Evolutionary conservation across 176 grass and related monocot species (phyloP), one percentile per base, ranked within the genome.

Genomic region (Aechmea fasciata): DNA sequence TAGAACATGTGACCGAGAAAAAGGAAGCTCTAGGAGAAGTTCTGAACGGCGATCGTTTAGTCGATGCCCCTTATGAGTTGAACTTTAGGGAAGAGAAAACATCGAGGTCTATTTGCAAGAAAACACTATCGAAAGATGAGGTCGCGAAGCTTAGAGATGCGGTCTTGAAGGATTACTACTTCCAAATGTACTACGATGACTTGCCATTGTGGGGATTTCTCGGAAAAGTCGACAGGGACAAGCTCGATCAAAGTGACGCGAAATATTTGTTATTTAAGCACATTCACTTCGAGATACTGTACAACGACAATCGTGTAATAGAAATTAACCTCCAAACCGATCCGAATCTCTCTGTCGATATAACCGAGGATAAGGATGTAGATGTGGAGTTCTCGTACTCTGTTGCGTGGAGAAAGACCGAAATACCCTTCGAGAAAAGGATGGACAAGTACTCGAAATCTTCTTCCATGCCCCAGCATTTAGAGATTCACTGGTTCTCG

Each of bases 401-500:
- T 11, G 88, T 89, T 47, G 78, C 86, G 71, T 96, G 92, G 88
- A 91, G 89, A 77, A 88, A 87, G 73, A 96, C 88, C 0, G 53
- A 88, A 11, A 84, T 88, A 66, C 75, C 83, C 41, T 96, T 89
- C 23, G 85, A 89, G 73, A 88, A 88, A 69, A 85, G 88, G 71
- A 89, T 96, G 92, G 88, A 96, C 12, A 96, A 96, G 73, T 96
- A 96, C 76, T 86, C 88, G 51, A 90, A 89, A 63, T 83, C 88
- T 54, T 96, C 92, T 25, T 88, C 85, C 57, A 85, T 96, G 81
- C 92, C 92, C 15, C 92, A 96, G 52, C 92, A 96, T 72, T 85
- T 96, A 14, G 92, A 96, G 81, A 96, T 96, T 57, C 92, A 96
- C 66, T 96, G 92, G 92, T 96, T 96, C 81, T 96, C 92, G 48